Evolutionary conservation across 2,329 filamentous ascomycete species (phyloP).

Genomic region (Fusarium cicatricum): DNA sequence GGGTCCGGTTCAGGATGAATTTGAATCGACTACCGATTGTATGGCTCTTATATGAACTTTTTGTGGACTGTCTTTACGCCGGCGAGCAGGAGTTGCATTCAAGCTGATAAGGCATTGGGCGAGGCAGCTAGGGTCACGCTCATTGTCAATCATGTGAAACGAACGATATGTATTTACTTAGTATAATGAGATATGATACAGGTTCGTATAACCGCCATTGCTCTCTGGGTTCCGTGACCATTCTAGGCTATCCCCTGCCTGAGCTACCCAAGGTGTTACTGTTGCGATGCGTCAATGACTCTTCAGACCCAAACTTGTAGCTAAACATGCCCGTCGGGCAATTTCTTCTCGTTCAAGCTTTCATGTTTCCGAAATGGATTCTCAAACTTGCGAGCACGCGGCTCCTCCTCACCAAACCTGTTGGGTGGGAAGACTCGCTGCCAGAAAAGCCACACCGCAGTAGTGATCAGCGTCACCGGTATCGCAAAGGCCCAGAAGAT

Average conservation of each 20-base stretch:
- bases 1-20: not conserved
- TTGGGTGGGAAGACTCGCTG: conserved; percentile 2
- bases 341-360: not conserved
- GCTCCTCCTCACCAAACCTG: conserved; percentile 19
- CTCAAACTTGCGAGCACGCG: not conserved
- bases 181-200: too few relatives aligned
- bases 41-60: not conserved
- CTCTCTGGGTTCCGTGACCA: too few relatives aligned
- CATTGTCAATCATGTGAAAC: too few relatives aligned
- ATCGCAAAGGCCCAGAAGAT: conserved; percentile 47
- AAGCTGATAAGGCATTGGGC: too few relatives aligned
- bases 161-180: too few relatives aligned
- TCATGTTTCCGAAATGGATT: not conserved
- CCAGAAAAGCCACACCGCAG: conserved; percentile 32
- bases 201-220: too few relatives aligned
- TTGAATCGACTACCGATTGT: not conserved
- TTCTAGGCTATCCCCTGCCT: too few relatives aligned
- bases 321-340: not conserved
- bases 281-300: too few relatives aligned
- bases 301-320: too few relatives aligned
- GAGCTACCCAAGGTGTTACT: too few relatives aligned
- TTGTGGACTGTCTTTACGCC: not conserved
- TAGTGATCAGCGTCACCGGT: conserved; percentile 40
- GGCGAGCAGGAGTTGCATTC: too few relatives aligned
- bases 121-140: too few relatives aligned